Evolutionary conservation across 306 rosid genomes (phyloP).

Genomic region (Mimosa bimucronata): DNA sequence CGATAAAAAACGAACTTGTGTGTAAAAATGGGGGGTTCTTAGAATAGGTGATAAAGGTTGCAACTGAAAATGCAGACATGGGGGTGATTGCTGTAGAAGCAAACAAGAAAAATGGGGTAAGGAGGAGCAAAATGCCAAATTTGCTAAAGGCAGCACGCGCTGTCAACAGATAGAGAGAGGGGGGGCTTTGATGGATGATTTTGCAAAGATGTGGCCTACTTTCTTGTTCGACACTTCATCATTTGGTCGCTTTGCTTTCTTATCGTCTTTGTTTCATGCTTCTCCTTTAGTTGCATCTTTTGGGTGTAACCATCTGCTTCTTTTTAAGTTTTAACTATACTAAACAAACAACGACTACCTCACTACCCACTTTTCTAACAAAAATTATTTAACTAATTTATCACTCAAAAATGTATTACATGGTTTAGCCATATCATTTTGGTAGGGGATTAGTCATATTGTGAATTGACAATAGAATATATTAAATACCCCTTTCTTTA

Average conservation of each 20-base stretch:
- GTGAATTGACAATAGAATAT: too few relatives aligned
- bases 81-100: background rate
- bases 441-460: too few relatives aligned
- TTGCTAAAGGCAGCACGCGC: background rate
- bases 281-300: background rate
- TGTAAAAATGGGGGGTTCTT: background rate
- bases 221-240: constrained; percentile 24
- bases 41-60: constrained; percentile 20
- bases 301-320: background rate
- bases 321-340: background rate
- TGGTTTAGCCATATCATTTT: too few relatives aligned
- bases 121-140: background rate
- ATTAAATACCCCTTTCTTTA: too few relatives aligned
- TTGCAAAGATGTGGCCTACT: constrained; percentile 4
- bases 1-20: background rate
- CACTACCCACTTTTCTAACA: too few relatives aligned
- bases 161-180: too few relatives aligned
- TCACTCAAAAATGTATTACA: too few relatives aligned
- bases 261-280: background rate
- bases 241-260: background rate
- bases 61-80: background rate
- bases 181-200: too few relatives aligned
- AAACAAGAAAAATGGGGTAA: background rate
- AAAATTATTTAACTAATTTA: too few relatives aligned
- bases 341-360: too few relatives aligned